Conservation (phyloP, 129 eudicot species). For the Pseudognaphalium luteoalbum region DNA sequence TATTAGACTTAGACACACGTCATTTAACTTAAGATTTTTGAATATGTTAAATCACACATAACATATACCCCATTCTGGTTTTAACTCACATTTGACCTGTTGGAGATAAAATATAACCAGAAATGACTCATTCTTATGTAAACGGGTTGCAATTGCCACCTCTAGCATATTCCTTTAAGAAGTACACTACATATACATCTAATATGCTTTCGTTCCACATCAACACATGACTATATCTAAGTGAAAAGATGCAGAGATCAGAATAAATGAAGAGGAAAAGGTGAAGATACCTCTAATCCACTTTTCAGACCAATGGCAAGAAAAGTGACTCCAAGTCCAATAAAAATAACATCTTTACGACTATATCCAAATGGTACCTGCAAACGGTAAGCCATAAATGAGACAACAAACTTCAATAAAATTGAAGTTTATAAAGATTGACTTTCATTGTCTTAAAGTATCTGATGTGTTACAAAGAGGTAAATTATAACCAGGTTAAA, state of each 20-base stretch:
- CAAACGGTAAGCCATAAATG: conserved; percentile 20
- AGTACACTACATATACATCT: conserved; percentile 4
- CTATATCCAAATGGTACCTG: conserved; percentile 88
- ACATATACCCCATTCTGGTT: neutral
- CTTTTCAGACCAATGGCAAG: conserved; percentile 68
- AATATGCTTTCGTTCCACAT: neutral
- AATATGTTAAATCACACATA: no score
- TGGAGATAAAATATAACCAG: neutral
- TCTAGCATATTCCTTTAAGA: neutral
- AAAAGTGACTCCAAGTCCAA: conserved; percentile 82
- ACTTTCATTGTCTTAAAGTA: conserved; percentile 1
- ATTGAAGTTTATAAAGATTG: neutral
- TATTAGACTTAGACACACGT: no score
- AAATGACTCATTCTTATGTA: neutral
- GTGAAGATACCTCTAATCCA: conserved; percentile 77
- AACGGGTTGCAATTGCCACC: neutral
- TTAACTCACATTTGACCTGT: neutral
- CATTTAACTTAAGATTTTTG: no score
- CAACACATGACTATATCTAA: neutral
- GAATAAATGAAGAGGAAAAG: conserved; percentile 4
- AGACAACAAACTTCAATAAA: conserved; percentile 1
- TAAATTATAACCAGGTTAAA: neutral
- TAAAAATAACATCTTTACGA: conserved; percentile 89
- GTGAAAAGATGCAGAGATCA: neutral
- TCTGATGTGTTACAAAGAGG: neutral